phyloP scores from a whole-genome alignment of 345 rosid genomes.

The Pseudoturritis turrita region DNA sequence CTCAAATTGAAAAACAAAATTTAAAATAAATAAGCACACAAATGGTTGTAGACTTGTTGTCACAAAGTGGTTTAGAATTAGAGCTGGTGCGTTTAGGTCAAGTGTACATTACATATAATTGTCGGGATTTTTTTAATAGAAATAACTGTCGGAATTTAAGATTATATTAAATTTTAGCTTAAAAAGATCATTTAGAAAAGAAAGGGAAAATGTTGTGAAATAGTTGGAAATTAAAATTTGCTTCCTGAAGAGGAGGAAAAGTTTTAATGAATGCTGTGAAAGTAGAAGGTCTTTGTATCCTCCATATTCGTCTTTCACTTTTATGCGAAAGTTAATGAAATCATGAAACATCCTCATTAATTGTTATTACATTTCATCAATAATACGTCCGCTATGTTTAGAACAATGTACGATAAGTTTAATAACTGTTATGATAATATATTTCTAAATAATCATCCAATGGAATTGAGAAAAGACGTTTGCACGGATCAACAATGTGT shows the following conservation, averaged over 20 bases:
- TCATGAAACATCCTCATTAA: background rate
- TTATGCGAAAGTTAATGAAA: background rate
- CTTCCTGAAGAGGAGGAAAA: background rate
- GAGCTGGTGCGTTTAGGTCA: background rate
- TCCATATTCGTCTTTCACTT: slow-evolving; percentile 1
- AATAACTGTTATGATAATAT: background rate
- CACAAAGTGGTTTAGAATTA: background rate
- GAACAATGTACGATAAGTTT: background rate
- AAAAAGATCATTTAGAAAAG: background rate
- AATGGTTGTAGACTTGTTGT: background rate
- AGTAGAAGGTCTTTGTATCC: background rate
- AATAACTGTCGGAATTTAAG: background rate
- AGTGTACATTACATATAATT: background rate
- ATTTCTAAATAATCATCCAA: background rate
- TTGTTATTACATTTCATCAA: background rate
- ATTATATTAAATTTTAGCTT: background rate
- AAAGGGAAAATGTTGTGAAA: background rate
- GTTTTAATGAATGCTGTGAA: background rate
- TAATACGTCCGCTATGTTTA: background rate
- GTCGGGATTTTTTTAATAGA: too few species aligned
- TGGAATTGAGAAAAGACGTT: slow-evolving; percentile 3
- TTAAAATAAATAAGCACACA: background rate
- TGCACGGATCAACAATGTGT: slow-evolving; percentile 15
- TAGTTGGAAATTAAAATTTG: background rate
- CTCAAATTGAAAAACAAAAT: background rate